These are phyloP conservation scores for Fusarium pseudocircinatum DNA, from an alignment of 2,329 filamentous ascomycete species.

Conservation along the genomic window DNA sequence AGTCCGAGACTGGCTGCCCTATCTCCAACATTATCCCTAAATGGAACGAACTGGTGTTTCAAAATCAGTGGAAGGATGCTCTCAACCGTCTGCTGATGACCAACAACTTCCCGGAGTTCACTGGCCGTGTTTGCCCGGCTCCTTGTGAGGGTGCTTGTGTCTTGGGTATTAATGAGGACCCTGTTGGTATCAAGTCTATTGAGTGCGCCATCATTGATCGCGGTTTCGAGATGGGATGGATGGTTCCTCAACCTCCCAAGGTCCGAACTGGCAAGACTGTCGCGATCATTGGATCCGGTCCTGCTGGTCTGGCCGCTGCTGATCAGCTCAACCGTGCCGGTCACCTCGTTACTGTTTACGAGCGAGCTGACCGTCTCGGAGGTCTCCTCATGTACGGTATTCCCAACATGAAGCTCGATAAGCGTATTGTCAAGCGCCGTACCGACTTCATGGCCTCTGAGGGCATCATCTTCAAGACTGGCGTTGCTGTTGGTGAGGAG, in stretches of 20 bases:
- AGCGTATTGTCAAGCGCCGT: slow-evolving; percentile 94
- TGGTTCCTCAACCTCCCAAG: slow-evolving; percentile 83
- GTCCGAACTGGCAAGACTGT: slow-evolving; percentile 88
- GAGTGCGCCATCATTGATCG: slow-evolving; percentile 98
- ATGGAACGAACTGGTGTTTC: slow-evolving; percentile 86
- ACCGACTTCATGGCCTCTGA: slow-evolving; percentile 95
- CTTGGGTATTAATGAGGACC: slow-evolving; percentile 95
- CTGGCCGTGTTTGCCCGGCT: slow-evolving; percentile 94
- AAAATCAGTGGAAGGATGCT: slow-evolving; percentile 87
- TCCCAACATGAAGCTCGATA: slow-evolving; percentile 99
- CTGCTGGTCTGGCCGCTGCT: slow-evolving; percentile 87
- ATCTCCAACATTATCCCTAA: slow-evolving; percentile 99
- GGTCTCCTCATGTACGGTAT: slow-evolving; percentile 98
- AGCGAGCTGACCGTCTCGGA: slow-evolving; percentile 89
- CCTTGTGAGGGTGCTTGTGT: slow-evolving; percentile 97
- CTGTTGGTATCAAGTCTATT: slow-evolving; percentile 97
- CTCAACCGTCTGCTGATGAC: slow-evolving; percentile 93
- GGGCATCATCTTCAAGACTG: slow-evolving; percentile 83
- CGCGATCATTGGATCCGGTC: slow-evolving; percentile 90
- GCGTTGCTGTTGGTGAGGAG: slow-evolving; percentile 80
- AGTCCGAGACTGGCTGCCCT: slow-evolving; percentile 94
- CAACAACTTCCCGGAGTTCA: slow-evolving; percentile 99
- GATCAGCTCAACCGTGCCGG: slow-evolving; percentile 96
- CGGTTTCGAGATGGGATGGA: slow-evolving; percentile 98
- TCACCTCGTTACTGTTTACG: slow-evolving; percentile 88